Evolutionary conservation across 768 basidiomycete species (phyloP).

Genomic region (Lentinula edodes): DNA sequence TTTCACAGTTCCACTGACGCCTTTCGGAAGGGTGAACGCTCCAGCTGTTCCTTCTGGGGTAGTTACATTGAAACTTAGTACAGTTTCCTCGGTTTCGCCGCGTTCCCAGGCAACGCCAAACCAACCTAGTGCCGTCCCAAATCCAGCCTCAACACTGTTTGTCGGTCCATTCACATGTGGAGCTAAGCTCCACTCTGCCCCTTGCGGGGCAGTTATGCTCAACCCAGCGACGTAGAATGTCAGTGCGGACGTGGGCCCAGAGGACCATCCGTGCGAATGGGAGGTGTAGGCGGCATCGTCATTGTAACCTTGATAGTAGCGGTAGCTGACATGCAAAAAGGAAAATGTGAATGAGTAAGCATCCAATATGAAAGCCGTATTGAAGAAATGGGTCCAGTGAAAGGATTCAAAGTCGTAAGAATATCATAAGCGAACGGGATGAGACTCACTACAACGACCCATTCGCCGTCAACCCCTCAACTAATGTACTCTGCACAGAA

Average conservation of each 20-base stretch:
- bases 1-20: conserved; percentile 9
- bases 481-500: conserved; percentile 49
- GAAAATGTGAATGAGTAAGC: not conserved
- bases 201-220: conserved; percentile 40
- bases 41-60: conserved; percentile 27
- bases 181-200: conserved; percentile 40
- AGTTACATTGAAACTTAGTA: conserved; percentile 18
- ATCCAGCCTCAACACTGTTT: conserved; percentile 41
- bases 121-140: conserved; percentile 47
- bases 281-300: conserved; percentile 53
- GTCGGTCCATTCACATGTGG: conserved; percentile 40
- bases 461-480: conserved; percentile 55
- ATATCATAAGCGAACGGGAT: conserved; percentile 5
- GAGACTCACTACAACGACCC: conserved; percentile 43
- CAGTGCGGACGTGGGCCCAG: conserved; percentile 51
- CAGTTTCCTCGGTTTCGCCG: conserved; percentile 4
- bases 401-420: not conserved
- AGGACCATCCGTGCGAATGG: conserved; percentile 57
- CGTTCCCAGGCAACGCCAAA: conserved; percentile 42
- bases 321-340: conserved; percentile 30
- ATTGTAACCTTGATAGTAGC: conserved; percentile 48
- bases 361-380: not conserved
- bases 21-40: conserved; percentile 19
- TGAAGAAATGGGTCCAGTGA: not conserved
- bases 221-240: conserved; percentile 56